Base-by-base conservation (phyloP, 768 basidiomycete genomes). In the Tulasnella sp. region DNA sequence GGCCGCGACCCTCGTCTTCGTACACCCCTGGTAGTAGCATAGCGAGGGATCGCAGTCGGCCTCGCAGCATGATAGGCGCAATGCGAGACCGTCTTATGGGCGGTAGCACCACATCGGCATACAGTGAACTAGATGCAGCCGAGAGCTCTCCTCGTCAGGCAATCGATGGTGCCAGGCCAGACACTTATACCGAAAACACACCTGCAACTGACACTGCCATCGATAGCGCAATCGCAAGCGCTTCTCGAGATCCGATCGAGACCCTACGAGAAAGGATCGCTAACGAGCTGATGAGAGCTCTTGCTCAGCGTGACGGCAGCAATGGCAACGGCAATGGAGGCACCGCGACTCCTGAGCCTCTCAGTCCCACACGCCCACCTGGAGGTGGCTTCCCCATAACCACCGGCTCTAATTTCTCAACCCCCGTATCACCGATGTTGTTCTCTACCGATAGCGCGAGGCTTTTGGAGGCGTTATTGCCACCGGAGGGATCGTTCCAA, bases 401-500 rank as follows among this genome's bases (percentile, higher is more conserved):
- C 34, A 15, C 15, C 7, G 34, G 34, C 34, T 38, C 34, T 15
- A 15, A 15, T 5, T 5, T 15, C 5, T 5, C 51, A 4, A 34
- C 8, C 15, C 54, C 41, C 54, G 5, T 56, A 11, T 15, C 54
- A 11, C 13, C 54, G 23, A 15, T 34, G 34, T 15, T 38, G 15
- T 45, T 45, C 54, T 21, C 54, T 17, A 45, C 23, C 5, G 21
- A 27, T 21, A 38, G 34, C 15, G 34, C 34, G 15, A 38, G 34
- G 34, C 34, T 38, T 9, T 47, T 44, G 34, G 54, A 23, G 10
- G 38, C 49, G n/a, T 60, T 42, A 27, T 24, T 24, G 17, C 61
- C 47, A 32, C 29, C 49, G 11, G 58, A 59, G 34, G 58, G 58
- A 13, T 60, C 61, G 1, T 91, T 91, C 65, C 88, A 90, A 67